Conservation (phyloP, 139 green algal species). For the Nannochloris sp. region DNA sequence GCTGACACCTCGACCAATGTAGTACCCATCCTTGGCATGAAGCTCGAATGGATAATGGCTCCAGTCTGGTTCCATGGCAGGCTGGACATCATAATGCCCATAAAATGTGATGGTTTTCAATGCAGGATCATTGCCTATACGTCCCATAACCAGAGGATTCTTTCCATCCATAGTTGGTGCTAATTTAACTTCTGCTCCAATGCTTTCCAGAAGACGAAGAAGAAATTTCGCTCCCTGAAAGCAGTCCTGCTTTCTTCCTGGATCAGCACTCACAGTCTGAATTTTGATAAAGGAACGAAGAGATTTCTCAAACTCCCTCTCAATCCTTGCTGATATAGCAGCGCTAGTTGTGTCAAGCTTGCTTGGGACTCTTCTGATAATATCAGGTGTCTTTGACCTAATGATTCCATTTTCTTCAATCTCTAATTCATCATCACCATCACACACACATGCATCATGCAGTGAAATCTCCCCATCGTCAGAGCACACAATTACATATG, state of each 20-base stretch:
- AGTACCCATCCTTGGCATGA: constrained; percentile 43
- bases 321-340: constrained; percentile 9
- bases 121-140: constrained; percentile 55
- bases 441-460: neutral
- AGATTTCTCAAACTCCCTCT: constrained; percentile 62
- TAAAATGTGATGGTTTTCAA: constrained; percentile 82
- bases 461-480: neutral
- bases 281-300: constrained; percentile 80
- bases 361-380: neutral
- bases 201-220: constrained; percentile 64
- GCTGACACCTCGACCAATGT: constrained; percentile 76
- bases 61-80: constrained; percentile 77
- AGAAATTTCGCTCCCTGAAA: constrained; percentile 84
- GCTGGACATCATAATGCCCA: constrained; percentile 79
- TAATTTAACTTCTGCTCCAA: constrained; percentile 75
- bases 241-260: constrained; percentile 62
- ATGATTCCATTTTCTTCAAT: neutral
- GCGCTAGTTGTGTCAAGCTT: neutral
- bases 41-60: constrained; percentile 78
- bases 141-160: constrained; percentile 80
- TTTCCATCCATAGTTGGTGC: constrained; percentile 49
- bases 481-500: neutral
- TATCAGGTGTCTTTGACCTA: neutral
- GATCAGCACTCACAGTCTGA: constrained; percentile 52
- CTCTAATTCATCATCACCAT: neutral